These are phyloP conservation scores for Teratosphaeria pseudoeucalypti DNA, from an alignment of 2,329 filamentous ascomycete genomes.

Conservation along the genomic window DNA sequence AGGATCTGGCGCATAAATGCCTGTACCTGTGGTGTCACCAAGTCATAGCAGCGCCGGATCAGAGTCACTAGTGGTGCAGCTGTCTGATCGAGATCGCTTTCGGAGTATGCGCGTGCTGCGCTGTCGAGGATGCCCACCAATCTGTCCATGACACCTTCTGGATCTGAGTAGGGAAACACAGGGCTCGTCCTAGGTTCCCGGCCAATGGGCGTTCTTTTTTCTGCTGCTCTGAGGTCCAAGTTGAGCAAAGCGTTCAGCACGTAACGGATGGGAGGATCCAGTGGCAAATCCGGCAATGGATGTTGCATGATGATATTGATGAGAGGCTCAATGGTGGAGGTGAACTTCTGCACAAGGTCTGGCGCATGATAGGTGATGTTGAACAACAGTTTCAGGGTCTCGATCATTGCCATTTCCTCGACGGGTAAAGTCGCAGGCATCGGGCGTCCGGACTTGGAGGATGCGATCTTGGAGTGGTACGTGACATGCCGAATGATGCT, in stretches of 20 bases:
- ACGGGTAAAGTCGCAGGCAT: conserved; percentile 38
- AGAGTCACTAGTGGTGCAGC: conserved; percentile 51
- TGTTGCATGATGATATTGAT: conserved; percentile 57
- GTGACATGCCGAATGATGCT: conserved; percentile 57
- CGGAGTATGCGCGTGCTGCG: conserved; percentile 52
- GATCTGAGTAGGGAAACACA: conserved; percentile 56
- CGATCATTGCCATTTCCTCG: conserved; percentile 68
- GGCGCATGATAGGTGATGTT: conserved; percentile 72
- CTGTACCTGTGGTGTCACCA: conserved; percentile 58
- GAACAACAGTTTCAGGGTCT: conserved; percentile 81
- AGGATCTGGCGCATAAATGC: conserved; percentile 55
- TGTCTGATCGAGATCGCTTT: conserved; percentile 60
- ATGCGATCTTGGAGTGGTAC: conserved; percentile 46
- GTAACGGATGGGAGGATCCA: conserved; percentile 61
- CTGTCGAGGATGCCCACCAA: conserved; percentile 61
- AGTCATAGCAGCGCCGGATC: conserved; percentile 58
- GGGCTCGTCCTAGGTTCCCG: conserved; percentile 30
- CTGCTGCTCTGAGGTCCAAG: conserved; percentile 49
- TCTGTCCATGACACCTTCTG: conserved; percentile 50
- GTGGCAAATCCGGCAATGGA: conserved; percentile 51
- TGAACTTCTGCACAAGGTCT: conserved; percentile 52
- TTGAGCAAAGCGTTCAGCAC: conserved; percentile 76
- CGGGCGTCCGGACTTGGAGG: conserved; percentile 31
- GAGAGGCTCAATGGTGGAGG: conserved; percentile 57
- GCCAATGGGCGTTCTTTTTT: conserved; percentile 13